These are phyloP conservation scores for Penicillium canariense DNA, from an alignment of 495 filamentous ascomycete species.

Conservation along the genomic window DNA sequence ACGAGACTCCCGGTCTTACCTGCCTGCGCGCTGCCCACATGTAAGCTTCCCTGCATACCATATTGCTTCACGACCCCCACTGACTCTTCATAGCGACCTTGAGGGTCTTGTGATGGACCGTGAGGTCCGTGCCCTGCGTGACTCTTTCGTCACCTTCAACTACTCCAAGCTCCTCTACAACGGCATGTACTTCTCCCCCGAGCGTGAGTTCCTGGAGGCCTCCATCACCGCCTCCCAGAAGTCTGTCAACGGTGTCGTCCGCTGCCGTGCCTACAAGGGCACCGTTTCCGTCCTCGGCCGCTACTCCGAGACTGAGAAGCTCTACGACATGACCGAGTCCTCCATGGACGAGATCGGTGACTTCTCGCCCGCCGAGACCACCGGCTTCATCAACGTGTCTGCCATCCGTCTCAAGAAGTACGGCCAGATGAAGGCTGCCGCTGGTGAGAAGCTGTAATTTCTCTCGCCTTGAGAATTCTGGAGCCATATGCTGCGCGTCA, in stretches of 20 bases:
- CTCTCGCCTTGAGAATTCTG: constrained; percentile 4
- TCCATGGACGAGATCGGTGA: constrained; percentile 86
- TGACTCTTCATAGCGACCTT: constrained; percentile 52
- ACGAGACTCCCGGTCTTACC: constrained; percentile 76
- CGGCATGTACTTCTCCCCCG: constrained; percentile 71
- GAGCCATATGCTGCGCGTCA: constrained; percentile 26
- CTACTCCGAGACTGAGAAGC: constrained; percentile 73
- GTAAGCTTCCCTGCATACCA: constrained; percentile 19
- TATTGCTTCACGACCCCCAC: not conserved
- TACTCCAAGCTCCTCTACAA: constrained; percentile 79
- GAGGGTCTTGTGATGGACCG: constrained; percentile 84
- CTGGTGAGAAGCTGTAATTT: constrained; percentile 47
- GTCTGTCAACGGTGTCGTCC: constrained; percentile 68
- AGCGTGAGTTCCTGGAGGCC: constrained; percentile 76
- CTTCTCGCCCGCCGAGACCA: constrained; percentile 71
- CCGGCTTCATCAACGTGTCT: constrained; percentile 78
- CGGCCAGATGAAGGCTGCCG: constrained; percentile 64
- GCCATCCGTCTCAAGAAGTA: constrained; percentile 92
- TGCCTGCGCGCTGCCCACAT: constrained; percentile 73
- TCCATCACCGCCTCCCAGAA: constrained; percentile 69
- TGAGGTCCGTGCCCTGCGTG: constrained; percentile 79
- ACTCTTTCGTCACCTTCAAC: constrained; percentile 71
- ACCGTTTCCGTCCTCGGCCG: constrained; percentile 71
- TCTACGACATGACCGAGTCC: constrained; percentile 77
- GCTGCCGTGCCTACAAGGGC: constrained; percentile 76